Evolutionary conservation across 1,139 yeast genomes (phyloP), one percentile per base, ranked within the genome.

Genomic region (Pichia sp.): DNA sequence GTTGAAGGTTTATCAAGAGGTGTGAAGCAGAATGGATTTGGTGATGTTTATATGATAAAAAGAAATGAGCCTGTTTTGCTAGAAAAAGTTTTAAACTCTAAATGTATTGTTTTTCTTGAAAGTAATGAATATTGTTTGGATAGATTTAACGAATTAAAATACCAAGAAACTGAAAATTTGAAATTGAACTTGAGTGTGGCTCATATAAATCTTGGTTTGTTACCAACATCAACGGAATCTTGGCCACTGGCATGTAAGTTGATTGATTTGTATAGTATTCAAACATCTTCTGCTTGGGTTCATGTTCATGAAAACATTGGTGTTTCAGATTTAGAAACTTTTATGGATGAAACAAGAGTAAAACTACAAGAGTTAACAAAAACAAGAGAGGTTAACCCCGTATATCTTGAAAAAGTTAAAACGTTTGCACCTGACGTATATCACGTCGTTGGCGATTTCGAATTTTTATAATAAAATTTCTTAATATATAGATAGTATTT

Each of bases 391-490:
- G 30, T 45, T 12, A 20, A n/a, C 8, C 43, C 37, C n/a, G 12
- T 41, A 12, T 73, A 73, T 49, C 50, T 76, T 3, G 84, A 82
- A 49, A 76, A 69, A 53, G 84, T 87, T 45, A 87, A 87, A 64
- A 84, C 92, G 0, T 87, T 81, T 69, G 95, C 96, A 0, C 96
- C 96, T 0, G 94, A 82, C 41, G 77, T 87, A 2, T 82, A 87
- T 83, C 96, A 87, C 55, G 66, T 83, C 6, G 86, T 85, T 30
- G 71, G 77, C 4, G 95, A 84, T 53, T 64, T 73, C 23, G 36
- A 35, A 10, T 20, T 39, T 22, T 16, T 16, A 16, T 16, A 16
- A 16, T 16, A 16, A 16, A 16, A 23, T 32, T 32, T 22, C 35
- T n/a, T 26, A 22, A 27, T 26, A 24, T 32, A 39, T 16, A 26